Percentiles rank a stretch among this genome's conserved stretches.
These are phyloP conservation scores for Raffaelea arxii DNA, from an alignment of 2,329 filamentous ascomycete genomes.

Conservation along the genomic window DNA sequence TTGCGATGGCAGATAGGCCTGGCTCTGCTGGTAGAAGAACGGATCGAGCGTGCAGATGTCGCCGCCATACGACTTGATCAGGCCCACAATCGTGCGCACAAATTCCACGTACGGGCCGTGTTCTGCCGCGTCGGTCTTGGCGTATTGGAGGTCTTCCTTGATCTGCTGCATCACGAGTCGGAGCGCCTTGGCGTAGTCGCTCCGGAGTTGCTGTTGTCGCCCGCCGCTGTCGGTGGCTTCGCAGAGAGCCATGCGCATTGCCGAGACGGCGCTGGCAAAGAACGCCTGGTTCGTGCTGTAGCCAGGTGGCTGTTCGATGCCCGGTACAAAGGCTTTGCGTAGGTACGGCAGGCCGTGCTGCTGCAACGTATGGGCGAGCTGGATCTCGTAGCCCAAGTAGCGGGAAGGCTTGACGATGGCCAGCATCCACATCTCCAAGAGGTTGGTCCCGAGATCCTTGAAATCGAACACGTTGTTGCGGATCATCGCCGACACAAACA, in stretches of 20 bases:
- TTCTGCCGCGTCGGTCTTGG: constrained; percentile 20
- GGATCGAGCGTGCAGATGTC: constrained; percentile 44
- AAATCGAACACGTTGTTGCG: constrained; percentile 37
- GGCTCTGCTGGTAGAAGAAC: constrained; percentile 47
- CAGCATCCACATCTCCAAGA: constrained; percentile 43
- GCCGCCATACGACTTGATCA: constrained; percentile 43
- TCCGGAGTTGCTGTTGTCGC: constrained; percentile 25
- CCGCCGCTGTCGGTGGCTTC: constrained; percentile 26
- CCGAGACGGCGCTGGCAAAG: constrained; percentile 38
- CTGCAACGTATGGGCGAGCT: constrained; percentile 36
- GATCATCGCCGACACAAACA: constrained; percentile 43
- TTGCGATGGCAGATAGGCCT: constrained; percentile 43
- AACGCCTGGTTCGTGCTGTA: constrained; percentile 39
- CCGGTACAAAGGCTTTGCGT: constrained; percentile 26
- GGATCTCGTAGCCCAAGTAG: constrained; percentile 37
- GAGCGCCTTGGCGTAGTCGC: constrained; percentile 33
- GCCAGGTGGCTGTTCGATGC: constrained; percentile 24
- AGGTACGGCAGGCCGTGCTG: constrained; percentile 32
- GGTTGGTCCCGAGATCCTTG: constrained; percentile 31
- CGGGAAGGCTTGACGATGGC: constrained; percentile 39
- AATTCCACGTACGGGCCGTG: constrained; percentile 41
- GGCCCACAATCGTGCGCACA: constrained; percentile 38
- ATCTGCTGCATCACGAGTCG: constrained; percentile 43
- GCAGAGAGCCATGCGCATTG: constrained; percentile 40
- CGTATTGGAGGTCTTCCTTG: constrained; percentile 34